A percentile compares a stretch with the other conserved stretches of the same genome.
Evolutionary conservation across 1,284 basidiomycete species (phyloP).

Genomic region (Ustilago sp.): DNA sequence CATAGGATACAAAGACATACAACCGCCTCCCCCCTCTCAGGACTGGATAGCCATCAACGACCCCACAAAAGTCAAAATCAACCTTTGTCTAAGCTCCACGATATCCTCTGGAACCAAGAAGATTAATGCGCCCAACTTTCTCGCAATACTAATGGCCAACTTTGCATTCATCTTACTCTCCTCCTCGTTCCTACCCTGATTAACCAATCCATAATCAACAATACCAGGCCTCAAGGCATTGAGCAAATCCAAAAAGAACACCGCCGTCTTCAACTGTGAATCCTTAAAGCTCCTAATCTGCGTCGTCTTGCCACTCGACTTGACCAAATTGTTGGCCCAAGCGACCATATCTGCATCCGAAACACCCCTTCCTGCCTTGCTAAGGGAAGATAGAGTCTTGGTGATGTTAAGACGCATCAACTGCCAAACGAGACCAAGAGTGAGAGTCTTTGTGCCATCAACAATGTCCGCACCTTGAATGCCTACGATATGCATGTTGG

Average conservation of each 20-base stretch:
- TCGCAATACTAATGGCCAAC: conserved; percentile 93
- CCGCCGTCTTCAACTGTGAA: conserved; percentile 84
- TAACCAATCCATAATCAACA: conserved; percentile 89
- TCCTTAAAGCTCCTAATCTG: conserved; percentile 94
- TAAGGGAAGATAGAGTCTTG: conserved; percentile 85
- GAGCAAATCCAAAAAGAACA: conserved; percentile 94
- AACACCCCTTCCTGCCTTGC: conserved; percentile 80
- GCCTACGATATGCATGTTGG: conserved; percentile 93
- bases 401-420: conserved; percentile 94
- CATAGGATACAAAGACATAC: not conserved
- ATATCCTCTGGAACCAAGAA: conserved; percentile 93
- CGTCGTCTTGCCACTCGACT: conserved; percentile 77
- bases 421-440: conserved; percentile 97
- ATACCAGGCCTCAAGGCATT: conserved; percentile 93
- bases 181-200: conserved; percentile 80
- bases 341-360: conserved; percentile 92
- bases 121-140: conserved; percentile 96
- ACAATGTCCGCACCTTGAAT: conserved; percentile 98
- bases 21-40: not conserved
- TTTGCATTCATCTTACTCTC: conserved; percentile 88
- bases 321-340: conserved; percentile 93
- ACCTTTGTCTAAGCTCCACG: conserved; percentile 67
- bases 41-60: conserved; percentile 70
- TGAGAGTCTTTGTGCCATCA: conserved; percentile 88
- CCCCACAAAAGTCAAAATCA: conserved; percentile 75